Evolutionary conservation across 768 basidiomycete genomes (phyloP), one percentile per base, ranked within the genome.

Genomic region (Lepiota subincarnata): DNA sequence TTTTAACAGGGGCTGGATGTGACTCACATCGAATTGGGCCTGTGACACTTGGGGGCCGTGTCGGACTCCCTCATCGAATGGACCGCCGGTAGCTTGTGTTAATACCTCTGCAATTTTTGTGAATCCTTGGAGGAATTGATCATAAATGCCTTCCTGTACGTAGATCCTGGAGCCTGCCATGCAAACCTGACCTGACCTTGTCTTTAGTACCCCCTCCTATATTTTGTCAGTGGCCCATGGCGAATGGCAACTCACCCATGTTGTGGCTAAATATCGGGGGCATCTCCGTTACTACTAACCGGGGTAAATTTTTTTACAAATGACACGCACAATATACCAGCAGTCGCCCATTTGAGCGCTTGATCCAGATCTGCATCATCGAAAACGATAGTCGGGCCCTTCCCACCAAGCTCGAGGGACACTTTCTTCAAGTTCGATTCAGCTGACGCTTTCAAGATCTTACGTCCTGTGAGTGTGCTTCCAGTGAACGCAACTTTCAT

Each of bases 401-500:
- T 86, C 11, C 86, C 87, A 4, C 87, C 88, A 22, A 91, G 77
- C 68, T 89, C 88, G 44, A 89, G 80, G 0, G 87, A 83, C 20
- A 87, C 83, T 54, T 78, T 76, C 72, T 94, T 94, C 59, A 94
- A 64, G 64, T 94, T 93, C 42, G 78, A 81, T 66, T 81, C 78
- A 0, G 87, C 80, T 0, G 90, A 80, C 12, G 87, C 84, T 60
- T 87, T 80, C 75, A 89, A 74, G 65, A 93, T 76, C 59, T 80
- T 82, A 11, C 89, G 79, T 10, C 91, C 91, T 36, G 84, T 81
- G 38, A 83, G 69, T 8, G 88, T 89, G 53, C 82, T 84, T 4
- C 89, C 89, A 3, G 90, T 92, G 69, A 92, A 91, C 0, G 88
- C 83, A 22, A 89, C 69, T 68, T 89, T 90, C 50, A 81, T 75